Percentiles rank a stretch among this genome's conserved stretches.
Conservation (phyloP, 2,329 filamentous ascomycete species). For the Fusarium longipes region DNA sequence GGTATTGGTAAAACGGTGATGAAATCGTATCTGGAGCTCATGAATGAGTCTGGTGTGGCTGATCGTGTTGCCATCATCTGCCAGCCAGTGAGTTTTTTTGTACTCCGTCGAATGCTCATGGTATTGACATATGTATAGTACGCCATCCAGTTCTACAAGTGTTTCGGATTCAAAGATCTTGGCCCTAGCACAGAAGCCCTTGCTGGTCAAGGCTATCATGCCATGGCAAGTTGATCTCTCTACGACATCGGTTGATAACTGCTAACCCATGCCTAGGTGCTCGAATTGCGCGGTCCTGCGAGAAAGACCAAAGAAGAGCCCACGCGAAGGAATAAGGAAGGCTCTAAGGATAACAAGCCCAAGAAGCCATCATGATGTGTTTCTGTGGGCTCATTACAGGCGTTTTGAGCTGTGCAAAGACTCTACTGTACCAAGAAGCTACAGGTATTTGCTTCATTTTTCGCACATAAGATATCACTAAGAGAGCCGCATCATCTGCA, state of each 20-base stretch:
- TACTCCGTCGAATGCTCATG: fast-evolving
- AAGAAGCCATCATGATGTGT: slow-evolving; percentile 15
- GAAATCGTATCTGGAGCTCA: slow-evolving; percentile 80
- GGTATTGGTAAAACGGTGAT: slow-evolving; percentile 80
- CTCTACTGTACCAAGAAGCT: slow-evolving; percentile 13
- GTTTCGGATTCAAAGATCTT: slow-evolving; percentile 76
- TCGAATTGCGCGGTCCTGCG: slow-evolving; percentile 41
- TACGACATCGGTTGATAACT: not conserved
- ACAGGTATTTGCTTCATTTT: slow-evolving; percentile 15
- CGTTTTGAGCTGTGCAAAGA: not conserved
- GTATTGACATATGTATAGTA: slow-evolving; percentile 55
- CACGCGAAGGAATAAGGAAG: slow-evolving; percentile 30
- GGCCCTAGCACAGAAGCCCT: slow-evolving; percentile 78
- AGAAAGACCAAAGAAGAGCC: slow-evolving; percentile 45
- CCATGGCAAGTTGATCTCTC: slow-evolving; percentile 70
- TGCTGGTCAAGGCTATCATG: slow-evolving; percentile 83
- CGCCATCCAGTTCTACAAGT: slow-evolving; percentile 79
- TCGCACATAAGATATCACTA: slow-evolving; percentile 17
- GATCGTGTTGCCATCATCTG: slow-evolving; percentile 81
- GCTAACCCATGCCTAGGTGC: slow-evolving; percentile 33
- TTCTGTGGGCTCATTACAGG: slow-evolving; percentile 1
- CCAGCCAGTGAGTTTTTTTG: slow-evolving; percentile 67
- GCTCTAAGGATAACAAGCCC: slow-evolving; percentile 19
- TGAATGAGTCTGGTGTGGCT: slow-evolving; percentile 75
- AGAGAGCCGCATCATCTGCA: slow-evolving; percentile 21